Percentiles rank a stretch among this genome's conserved stretches.
These are phyloP conservation scores for Dunaliella primolecta DNA, from an alignment of 139 green algal species.

Conservation along the genomic window DNA sequence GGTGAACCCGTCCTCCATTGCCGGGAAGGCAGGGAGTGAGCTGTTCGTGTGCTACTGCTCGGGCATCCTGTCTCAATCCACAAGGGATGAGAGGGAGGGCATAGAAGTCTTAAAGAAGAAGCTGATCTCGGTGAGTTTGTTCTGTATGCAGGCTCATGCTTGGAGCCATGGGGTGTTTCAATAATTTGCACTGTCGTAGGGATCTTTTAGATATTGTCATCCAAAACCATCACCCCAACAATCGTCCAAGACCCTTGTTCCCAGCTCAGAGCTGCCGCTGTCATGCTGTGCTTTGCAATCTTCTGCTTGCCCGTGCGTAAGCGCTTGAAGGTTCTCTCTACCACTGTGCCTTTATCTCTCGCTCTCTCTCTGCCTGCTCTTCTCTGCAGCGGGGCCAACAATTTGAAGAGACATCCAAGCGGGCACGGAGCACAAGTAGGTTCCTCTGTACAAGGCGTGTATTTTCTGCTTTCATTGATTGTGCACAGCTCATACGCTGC, in stretches of 20 bases:
- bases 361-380: not conserved
- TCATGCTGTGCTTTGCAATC: too few species aligned
- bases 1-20: conserved; percentile 87
- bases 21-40: conserved; percentile 86
- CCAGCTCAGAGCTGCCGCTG: too few species aligned
- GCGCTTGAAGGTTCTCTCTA: too few species aligned
- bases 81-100: conserved; percentile 24
- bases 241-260: too few species aligned
- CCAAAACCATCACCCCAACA: too few species aligned
- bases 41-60: conserved; percentile 86
- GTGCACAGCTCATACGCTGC: not conserved
- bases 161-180: too few species aligned
- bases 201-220: too few species aligned
- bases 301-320: too few species aligned
- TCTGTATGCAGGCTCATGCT: too few species aligned
- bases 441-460: not conserved
- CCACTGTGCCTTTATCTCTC: too few species aligned
- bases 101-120: conserved; percentile 69
- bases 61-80: not conserved
- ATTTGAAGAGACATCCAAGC: conserved; percentile 81
- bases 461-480: too few species aligned
- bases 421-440: conserved; percentile 44
- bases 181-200: too few species aligned
- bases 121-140: conserved; percentile 67
- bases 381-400: conserved; percentile 61